A percentile compares a stretch with the other conserved stretches of the same genome.
Evolutionary conservation across 805 yeast species (phyloP).

Genomic region (Candida insectalens): DNA sequence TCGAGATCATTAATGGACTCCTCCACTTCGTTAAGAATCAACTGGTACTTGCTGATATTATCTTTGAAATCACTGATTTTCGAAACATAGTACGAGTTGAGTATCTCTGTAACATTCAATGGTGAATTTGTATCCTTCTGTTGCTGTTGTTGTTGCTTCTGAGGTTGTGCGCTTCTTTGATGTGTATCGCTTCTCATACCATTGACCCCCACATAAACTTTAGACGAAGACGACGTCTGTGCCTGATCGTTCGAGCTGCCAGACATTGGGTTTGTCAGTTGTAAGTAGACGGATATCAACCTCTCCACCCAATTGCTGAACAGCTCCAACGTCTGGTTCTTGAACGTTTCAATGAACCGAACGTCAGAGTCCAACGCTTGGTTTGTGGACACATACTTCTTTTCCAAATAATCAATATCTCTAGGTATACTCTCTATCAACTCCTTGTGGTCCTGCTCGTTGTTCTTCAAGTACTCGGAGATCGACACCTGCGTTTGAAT

Average conservation of each 20-base stretch:
- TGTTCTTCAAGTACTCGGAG: constrained; percentile 57
- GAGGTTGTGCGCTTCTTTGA: background rate
- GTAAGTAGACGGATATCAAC: constrained; percentile 25
- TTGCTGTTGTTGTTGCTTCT: constrained; percentile 16
- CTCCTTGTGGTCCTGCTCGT: constrained; percentile 50
- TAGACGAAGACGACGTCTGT: constrained; percentile 13
- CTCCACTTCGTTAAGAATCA: constrained; percentile 46
- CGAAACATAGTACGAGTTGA: constrained; percentile 40
- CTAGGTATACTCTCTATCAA: constrained; percentile 64
- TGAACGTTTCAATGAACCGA: constrained; percentile 35
- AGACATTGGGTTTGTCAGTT: constrained; percentile 27
- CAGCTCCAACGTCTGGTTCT: constrained; percentile 25
- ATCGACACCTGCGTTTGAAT: constrained; percentile 67
- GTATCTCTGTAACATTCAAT: constrained; percentile 42
- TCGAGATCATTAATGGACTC: constrained; percentile 54
- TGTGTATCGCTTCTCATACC: constrained; percentile 14
- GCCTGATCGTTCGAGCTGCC: constrained; percentile 13
- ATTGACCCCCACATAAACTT: constrained; percentile 22
- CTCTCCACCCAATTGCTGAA: constrained; percentile 31
- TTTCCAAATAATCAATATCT: constrained; percentile 55
- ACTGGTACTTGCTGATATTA: constrained; percentile 40
- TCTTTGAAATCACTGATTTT: constrained; percentile 31
- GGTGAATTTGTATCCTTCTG: constrained; percentile 25
- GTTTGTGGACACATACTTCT: constrained; percentile 51
- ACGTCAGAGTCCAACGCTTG: constrained; percentile 49